Conservation (phyloP, 768 basidiomycete species). For the Obba rivulosa region DNA sequence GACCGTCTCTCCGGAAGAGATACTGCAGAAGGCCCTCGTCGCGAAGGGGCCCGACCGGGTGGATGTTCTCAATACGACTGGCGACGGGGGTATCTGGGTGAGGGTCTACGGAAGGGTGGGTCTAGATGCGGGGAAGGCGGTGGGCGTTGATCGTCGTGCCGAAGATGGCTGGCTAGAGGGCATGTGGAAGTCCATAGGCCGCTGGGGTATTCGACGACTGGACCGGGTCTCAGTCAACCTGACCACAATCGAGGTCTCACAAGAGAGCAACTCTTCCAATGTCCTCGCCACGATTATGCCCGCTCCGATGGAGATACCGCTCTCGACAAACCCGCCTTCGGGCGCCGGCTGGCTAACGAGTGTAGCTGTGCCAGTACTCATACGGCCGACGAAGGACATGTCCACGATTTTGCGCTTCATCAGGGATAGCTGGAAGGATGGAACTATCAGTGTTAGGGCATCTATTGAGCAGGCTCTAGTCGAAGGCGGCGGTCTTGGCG, state of each 20-base stretch:
- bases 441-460: constrained; percentile 40
- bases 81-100: constrained; percentile 54
- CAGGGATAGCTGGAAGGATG: constrained; percentile 52
- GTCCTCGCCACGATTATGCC: constrained; percentile 44
- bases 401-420: constrained; percentile 45
- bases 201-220: constrained; percentile 57
- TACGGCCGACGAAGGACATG: constrained; percentile 50
- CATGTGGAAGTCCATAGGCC: constrained; percentile 62
- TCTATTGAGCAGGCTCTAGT: constrained; percentile 40
- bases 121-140: constrained; percentile 57
- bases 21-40: constrained; percentile 50
- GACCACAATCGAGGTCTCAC: constrained; percentile 43
- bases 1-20: constrained; percentile 48
- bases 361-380: constrained; percentile 43
- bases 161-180: constrained; percentile 40
- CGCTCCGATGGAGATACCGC: constrained; percentile 48
- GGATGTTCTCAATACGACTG: constrained; percentile 57
- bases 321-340: constrained; percentile 46
- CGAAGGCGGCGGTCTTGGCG: constrained; percentile 42
- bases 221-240: constrained; percentile 53
- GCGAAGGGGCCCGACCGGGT: constrained; percentile 57
- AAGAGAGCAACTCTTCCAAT: constrained; percentile 33
- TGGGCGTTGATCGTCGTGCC: constrained; percentile 46
- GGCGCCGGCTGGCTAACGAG: constrained; percentile 55
- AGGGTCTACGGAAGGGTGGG: constrained; percentile 53